phyloP scores from a whole-genome alignment of 2,329 filamentous ascomycete genomes.

The Thyridium curvatum region DNA sequence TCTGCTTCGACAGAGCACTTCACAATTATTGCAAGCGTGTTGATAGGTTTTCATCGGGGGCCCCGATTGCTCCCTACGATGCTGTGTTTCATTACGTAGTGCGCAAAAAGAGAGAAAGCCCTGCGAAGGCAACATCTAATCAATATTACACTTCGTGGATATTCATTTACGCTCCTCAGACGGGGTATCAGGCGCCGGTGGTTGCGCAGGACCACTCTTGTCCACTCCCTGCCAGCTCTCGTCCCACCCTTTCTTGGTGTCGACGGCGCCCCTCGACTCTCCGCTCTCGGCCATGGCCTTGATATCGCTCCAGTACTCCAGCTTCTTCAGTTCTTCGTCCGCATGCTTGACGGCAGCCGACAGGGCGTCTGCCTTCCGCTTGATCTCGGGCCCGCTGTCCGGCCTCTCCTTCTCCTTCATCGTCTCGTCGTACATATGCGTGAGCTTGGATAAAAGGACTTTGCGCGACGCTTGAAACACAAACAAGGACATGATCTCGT shows the following conservation, averaged over 20 bases:
- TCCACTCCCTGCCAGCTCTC: constrained; percentile 45
- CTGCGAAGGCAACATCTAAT: not conserved
- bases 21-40: no score
- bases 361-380: constrained; percentile 57
- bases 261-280: constrained; percentile 37
- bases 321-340: constrained; percentile 69
- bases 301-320: constrained; percentile 87
- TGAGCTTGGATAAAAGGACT: constrained; percentile 66
- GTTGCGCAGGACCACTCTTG: constrained; percentile 37
- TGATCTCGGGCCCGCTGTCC: constrained; percentile 3
- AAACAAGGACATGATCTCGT: constrained; percentile 78
- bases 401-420: constrained; percentile 37
- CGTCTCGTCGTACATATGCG: constrained; percentile 52
- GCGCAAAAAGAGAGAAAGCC: not conserved
- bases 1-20: no score
- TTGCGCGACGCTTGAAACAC: constrained; percentile 85
- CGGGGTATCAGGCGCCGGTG: constrained; percentile 17
- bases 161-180: no score
- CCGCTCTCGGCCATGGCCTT: constrained; percentile 58
- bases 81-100: no score
- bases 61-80: no score
- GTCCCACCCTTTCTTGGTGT: constrained; percentile 34
- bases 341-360: constrained; percentile 68
- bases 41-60: no score
- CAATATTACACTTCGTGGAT: not conserved